Evolutionary conservation across 2,329 filamentous ascomycete species (phyloP).

Genomic region (Fusarium sororula): DNA sequence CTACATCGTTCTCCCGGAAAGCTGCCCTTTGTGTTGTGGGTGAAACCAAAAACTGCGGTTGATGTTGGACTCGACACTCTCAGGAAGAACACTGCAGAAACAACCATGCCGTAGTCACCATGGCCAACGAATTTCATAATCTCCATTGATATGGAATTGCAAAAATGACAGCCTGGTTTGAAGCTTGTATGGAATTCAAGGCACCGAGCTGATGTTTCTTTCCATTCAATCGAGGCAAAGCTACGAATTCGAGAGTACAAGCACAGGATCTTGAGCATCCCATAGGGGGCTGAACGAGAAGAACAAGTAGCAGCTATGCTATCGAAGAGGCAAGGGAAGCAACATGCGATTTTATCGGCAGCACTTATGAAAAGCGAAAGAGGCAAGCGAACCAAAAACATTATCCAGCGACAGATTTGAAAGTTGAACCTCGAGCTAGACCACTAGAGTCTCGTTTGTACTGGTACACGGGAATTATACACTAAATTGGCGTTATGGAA

Average conservation of each 20-base stretch:
- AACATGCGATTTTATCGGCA: neutral
- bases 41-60: constrained; percentile 36
- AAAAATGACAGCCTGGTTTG: neutral
- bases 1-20: constrained; percentile 75
- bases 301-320: neutral
- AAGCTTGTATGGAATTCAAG: neutral
- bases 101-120: neutral
- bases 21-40: constrained; percentile 59
- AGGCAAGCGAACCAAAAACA: neutral
- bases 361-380: neutral
- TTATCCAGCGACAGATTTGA: neutral
- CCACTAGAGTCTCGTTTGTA: neutral
- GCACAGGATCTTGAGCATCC: neutral
- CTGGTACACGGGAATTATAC: neutral
- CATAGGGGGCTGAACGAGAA: neutral
- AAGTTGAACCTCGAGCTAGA: constrained; percentile 10
- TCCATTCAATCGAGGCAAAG: neutral
- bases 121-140: neutral
- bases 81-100: neutral
- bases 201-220: neutral
- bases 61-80: neutral
- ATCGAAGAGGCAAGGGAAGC: neutral
- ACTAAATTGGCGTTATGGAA: neutral
- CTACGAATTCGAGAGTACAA: neutral
- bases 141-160: neutral